Evolutionary conservation across 2,329 filamentous ascomycete species (phyloP), one percentile per base, ranked within the genome.

Genomic region (Fusarium anthophilum): DNA sequence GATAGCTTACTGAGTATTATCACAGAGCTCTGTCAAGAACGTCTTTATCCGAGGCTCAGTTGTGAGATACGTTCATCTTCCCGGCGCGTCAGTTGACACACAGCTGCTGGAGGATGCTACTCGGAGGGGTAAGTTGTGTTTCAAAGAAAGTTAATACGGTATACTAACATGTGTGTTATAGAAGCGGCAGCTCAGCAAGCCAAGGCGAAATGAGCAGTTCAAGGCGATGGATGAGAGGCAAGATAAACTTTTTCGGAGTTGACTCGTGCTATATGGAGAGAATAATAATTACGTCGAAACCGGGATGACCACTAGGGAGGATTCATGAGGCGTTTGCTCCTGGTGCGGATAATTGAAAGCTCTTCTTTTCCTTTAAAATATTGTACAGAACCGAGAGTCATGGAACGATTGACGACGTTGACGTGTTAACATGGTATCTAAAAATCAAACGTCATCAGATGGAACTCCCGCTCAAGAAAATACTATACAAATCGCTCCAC

Each of bases 41-140:
- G 94, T 98, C 84, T 98, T 98, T 81, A 97, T 98, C 79, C 90
- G 95, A 79, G 95, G 95, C 38, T 97, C 94, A 64, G 95, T 98
- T 50, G 95, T 98, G 74, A 89, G 95, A 77, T 98, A 98, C 80
- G 94, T 98, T 56, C 94, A 98, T 82, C 86, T 98, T 57, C 95
- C 95, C 1, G 92, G 92, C 13, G 89, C 87, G 35, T 92, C 93
- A 48, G 95, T 98, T 44, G 95, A 98, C 81, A 92, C 95, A 32
- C 92, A 94, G 39, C 84, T 98, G 72, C 84, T 98, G 70, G 95
- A 98, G 85, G 95, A 98, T 85, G 95, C 95, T 26, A 97, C 94
- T 69, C 90, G 94, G 82, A 91, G 94, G 91, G 94, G 94, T 94
- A 85, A 79, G 84, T 44, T 35, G 12, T 17, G 24, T 26, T n/a